These are phyloP conservation scores for Xylaria bambusicola DNA, from an alignment of 495 filamentous ascomycete species.

Conservation along the genomic window DNA sequence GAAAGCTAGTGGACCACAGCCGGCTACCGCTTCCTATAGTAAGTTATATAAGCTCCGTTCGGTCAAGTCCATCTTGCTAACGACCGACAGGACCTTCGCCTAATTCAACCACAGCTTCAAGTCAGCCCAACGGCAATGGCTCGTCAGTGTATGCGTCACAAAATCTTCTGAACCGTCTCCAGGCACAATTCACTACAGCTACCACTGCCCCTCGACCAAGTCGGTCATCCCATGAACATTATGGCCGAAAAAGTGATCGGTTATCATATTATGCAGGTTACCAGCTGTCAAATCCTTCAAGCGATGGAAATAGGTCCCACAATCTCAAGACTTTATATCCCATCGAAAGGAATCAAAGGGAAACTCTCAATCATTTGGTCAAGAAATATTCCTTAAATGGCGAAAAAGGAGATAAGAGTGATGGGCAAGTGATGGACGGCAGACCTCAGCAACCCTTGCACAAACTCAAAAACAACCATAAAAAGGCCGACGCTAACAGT, in stretches of 20 bases:
- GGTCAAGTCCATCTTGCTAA: not conserved
- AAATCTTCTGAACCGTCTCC: not conserved
- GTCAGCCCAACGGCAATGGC: conserved; percentile 19
- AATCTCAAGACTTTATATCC: conserved; percentile 21
- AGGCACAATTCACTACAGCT: not conserved
- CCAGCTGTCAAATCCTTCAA: conserved; percentile 20
- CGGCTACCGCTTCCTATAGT: conserved; percentile 20
- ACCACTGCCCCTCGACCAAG: not conserved
- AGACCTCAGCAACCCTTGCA: not conserved
- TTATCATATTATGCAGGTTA: not conserved
- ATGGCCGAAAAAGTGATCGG: too few species aligned
- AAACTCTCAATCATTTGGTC: conserved; percentile 32
- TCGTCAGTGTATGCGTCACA: conserved; percentile 43
- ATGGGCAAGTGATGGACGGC: not conserved
- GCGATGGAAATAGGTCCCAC: conserved; percentile 20
- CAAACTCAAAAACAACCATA: conserved; percentile 1
- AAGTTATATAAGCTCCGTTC: conserved; percentile 7
- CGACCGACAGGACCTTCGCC: not conserved
- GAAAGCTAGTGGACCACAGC: conserved; percentile 25
- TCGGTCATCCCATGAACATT: not conserved
- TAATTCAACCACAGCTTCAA: conserved; percentile 3
- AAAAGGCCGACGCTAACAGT: conserved; percentile 37
- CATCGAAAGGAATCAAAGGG: conserved; percentile 36
- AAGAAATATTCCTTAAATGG: not conserved
- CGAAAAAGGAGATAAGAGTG: not conserved